These are phyloP conservation scores for Anisogramma anomala DNA, from an alignment of 2,329 filamentous ascomycete genomes.

Conservation along the genomic window DNA sequence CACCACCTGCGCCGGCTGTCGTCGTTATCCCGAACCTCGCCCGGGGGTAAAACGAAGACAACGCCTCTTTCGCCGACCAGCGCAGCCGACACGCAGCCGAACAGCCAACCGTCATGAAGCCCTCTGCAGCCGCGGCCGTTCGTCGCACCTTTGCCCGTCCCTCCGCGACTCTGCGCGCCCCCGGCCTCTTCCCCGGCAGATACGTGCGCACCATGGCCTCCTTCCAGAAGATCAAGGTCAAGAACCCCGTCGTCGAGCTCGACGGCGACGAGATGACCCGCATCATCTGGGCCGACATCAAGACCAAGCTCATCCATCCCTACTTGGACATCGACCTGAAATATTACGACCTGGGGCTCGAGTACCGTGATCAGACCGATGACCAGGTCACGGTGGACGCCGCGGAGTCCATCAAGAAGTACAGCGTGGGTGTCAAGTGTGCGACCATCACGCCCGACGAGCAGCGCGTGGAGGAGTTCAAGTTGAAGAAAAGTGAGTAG, in stretches of 20 bases:
- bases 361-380: conserved; percentile 91
- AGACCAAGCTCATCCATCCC: conserved; percentile 95
- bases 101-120: conserved; percentile 7
- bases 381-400: conserved; percentile 93
- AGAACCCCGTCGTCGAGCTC: conserved; percentile 96
- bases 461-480: conserved; percentile 91
- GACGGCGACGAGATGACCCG: conserved; percentile 95
- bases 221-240: conserved; percentile 90
- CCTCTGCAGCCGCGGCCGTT: conserved; percentile 13
- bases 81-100: not conserved
- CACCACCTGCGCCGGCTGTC: too few species aligned
- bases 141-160: conserved; percentile 11
- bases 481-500: conserved; percentile 85
- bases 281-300: conserved; percentile 98
- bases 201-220: conserved; percentile 39
- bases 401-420: conserved; percentile 97
- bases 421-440: conserved; percentile 97
- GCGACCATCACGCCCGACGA: conserved; percentile 98
- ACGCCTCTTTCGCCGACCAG: not conserved
- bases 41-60: too few species aligned
- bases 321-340: conserved; percentile 97
- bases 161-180: conserved; percentile 1
- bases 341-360: conserved; percentile 89
- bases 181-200: conserved; percentile 6
- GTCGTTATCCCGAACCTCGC: too few species aligned